A percentile compares a stretch with the other conserved stretches of the same genome.
Evolutionary conservation across 768 basidiomycete species (phyloP).

Genomic region (Tulasnella sp.): DNA sequence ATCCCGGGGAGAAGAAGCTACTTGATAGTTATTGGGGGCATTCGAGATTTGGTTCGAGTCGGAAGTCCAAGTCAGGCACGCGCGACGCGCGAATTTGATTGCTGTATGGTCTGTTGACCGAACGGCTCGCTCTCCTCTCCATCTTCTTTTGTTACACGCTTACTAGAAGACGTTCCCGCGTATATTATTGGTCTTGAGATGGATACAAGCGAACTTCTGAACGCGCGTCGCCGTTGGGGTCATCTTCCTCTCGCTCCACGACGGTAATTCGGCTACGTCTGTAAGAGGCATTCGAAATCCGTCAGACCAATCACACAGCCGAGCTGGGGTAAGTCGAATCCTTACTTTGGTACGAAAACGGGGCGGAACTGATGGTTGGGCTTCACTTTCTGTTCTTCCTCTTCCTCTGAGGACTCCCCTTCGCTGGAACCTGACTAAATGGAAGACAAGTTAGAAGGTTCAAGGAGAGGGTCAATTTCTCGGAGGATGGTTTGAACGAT

Average conservation of each 20-base stretch:
- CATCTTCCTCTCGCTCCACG: conserved; percentile 56
- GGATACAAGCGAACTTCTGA: no score
- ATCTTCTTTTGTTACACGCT: no score
- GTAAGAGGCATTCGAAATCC: conserved; percentile 8
- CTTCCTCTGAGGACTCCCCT: conserved; percentile 67
- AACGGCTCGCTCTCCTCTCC: no score
- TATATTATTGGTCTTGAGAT: no score
- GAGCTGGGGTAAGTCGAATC: conserved; percentile 13
- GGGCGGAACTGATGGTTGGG: conserved; percentile 78
- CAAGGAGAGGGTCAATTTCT: neutral
- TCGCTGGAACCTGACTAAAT: conserved; percentile 56
- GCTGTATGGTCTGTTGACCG: no score
- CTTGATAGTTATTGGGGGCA: no score
- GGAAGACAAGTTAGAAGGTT: neutral
- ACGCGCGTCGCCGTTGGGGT: no score
- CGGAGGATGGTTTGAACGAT: neutral
- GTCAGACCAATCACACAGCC: neutral
- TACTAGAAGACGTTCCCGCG: no score
- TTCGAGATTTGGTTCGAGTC: no score
- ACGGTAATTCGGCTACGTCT: conserved; percentile 74
- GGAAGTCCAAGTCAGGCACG: no score
- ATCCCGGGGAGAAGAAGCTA: no score
- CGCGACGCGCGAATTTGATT: no score
- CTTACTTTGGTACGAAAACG: conserved; percentile 90
- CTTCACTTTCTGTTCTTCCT: conserved; percentile 71